Evolutionary conservation across 2,329 filamentous ascomycete genomes (phyloP).

Genomic region (Trichophyton benhamiae): DNA sequence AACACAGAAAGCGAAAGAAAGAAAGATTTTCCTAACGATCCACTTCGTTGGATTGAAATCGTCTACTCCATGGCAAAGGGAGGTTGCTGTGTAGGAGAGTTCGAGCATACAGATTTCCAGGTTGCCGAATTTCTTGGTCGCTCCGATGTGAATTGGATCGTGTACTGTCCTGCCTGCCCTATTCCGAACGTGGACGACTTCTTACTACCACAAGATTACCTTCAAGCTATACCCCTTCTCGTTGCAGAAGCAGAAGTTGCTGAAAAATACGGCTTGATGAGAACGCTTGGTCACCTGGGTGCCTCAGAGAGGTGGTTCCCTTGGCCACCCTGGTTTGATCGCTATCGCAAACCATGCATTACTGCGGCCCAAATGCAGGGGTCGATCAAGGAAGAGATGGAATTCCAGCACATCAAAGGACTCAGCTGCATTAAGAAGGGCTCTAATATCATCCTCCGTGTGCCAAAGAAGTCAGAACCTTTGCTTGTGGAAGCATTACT

Average conservation of each 20-base stretch:
- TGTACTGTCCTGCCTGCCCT: conserved; percentile 6
- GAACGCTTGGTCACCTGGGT: conserved; percentile 10
- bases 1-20: conserved; percentile 3
- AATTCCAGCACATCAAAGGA: conserved; percentile 2
- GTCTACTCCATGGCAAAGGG: conserved; percentile 8
- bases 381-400: conserved; percentile 3
- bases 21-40: conserved; percentile 6
- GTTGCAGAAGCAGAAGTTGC: conserved; percentile 7
- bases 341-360: conserved; percentile 9
- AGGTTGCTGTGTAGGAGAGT: conserved; percentile 6
- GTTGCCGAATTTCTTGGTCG: conserved; percentile 7
- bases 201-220: conserved; percentile 7
- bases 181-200: conserved; percentile 8
- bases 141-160: conserved; percentile 7
- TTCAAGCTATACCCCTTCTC: conserved; percentile 9
- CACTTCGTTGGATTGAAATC: conserved; percentile 8
- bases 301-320: conserved; percentile 9
- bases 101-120: conserved; percentile 9
- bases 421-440: conserved; percentile 8
- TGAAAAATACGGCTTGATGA: conserved; percentile 8
- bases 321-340: conserved; percentile 10
- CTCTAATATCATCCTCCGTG: conserved; percentile 4
- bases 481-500: conserved; percentile 3
- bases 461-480: conserved; percentile 4
- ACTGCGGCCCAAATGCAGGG: conserved; percentile 6